These are phyloP conservation scores for Ploettnerulaceae sp. DNA, from an alignment of 2,329 filamentous ascomycete species.

Conservation along the genomic window DNA sequence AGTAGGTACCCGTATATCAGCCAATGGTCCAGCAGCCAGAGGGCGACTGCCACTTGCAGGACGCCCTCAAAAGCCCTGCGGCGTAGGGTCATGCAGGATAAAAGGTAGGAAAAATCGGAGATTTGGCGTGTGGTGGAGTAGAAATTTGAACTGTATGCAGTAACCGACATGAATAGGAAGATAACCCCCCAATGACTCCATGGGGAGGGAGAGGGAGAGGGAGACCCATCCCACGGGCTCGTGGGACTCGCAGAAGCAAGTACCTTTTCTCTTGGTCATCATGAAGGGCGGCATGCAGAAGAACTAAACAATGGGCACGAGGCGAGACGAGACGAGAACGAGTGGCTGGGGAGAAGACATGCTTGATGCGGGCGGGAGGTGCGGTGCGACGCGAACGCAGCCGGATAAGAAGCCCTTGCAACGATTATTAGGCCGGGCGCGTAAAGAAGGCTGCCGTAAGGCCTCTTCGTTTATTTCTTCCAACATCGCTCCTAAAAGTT, in stretches of 20 bases:
- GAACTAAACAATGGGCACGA: conserved; percentile 12
- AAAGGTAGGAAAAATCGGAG: conserved; percentile 3
- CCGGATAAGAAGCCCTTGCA: conserved; percentile 24
- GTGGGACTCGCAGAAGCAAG: conserved; percentile 3
- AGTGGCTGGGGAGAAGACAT: conserved; percentile 25
- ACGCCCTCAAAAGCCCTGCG: conserved; percentile 4
- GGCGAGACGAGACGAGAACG: conserved; percentile 22
- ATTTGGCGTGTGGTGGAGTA: conserved; percentile 3
- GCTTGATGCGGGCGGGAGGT: conserved; percentile 27
- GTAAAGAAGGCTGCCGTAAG: conserved; percentile 34
- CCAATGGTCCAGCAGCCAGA: conserved; percentile 8
- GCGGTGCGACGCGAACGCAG: conserved; percentile 31
- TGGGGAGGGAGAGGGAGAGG: conserved; percentile 3
- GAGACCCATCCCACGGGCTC: not conserved
- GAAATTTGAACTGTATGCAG: too few species aligned
- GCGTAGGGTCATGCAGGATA: conserved; percentile 11
- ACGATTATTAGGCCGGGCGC: conserved; percentile 33
- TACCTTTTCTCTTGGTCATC: conserved; percentile 6
- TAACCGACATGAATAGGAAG: not conserved
- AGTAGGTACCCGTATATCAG: conserved; percentile 16
- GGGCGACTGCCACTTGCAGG: not conserved
- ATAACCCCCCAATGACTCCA: not conserved
- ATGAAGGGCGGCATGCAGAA: conserved; percentile 15
- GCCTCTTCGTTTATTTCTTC: conserved; percentile 21
- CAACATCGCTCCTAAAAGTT: conserved; percentile 21